A percentile compares a stretch with the other conserved stretches of the same genome.
phyloP scores from a whole-genome alignment of 2,329 filamentous ascomycete species.

The Cladosporium sp. region DNA sequence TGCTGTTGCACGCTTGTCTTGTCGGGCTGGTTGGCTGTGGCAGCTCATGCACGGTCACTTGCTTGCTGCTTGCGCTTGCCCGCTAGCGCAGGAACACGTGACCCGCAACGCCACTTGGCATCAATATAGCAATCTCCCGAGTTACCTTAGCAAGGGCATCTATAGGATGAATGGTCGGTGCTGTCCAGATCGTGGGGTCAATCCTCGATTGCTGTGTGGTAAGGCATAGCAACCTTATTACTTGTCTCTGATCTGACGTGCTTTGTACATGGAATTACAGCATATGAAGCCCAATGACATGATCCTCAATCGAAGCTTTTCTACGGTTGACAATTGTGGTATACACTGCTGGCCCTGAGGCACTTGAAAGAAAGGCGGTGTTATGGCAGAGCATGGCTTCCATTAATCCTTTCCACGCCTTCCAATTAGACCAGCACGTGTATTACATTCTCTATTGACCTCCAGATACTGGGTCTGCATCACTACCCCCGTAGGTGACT shows the following conservation, averaged over 20 bases:
- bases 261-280: conserved; percentile 3
- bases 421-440: too few relatives aligned
- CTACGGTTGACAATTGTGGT: background rate
- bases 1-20: background rate
- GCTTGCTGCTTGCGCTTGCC: conserved; percentile 8
- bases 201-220: background rate
- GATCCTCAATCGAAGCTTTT: background rate
- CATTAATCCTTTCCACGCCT: background rate
- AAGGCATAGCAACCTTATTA: background rate
- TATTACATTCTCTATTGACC: too few relatives aligned
- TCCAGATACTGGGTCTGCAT: background rate
- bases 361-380: background rate
- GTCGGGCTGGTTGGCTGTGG: conserved; percentile 1
- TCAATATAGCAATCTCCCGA: background rate
- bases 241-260: conserved; percentile 7
- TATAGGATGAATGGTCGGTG: conserved; percentile 3
- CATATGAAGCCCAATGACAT: background rate
- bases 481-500: background rate
- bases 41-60: background rate
- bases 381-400: background rate
- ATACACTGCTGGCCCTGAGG: background rate
- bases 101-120: conserved; percentile 10
- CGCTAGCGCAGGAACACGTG: conserved; percentile 2
- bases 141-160: background rate
- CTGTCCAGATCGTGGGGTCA: background rate